phyloP scores from a whole-genome alignment of 202 grass and related monocot genomes.

The Miscanthus sacchariflorus region DNA sequence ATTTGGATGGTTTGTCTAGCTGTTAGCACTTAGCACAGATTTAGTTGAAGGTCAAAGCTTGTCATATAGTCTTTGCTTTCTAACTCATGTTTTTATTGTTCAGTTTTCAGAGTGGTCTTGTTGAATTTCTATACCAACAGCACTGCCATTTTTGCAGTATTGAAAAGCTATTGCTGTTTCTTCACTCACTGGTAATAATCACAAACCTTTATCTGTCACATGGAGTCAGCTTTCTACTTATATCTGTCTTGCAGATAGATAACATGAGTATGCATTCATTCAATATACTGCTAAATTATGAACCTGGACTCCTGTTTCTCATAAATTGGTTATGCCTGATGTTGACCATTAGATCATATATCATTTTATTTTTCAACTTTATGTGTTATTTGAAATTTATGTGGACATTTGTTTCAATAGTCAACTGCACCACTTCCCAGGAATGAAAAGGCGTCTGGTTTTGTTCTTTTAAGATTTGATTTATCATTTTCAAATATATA shows the following conservation, averaged over 20 bases:
- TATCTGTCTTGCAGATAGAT: not conserved
- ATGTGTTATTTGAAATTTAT: not conserved
- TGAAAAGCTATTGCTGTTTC: conserved; percentile 6
- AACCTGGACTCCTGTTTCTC: conserved; percentile 7
- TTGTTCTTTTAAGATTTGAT: not conserved
- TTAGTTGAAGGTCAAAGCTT: not conserved
- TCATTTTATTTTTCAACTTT: no score
- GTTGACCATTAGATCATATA: not conserved
- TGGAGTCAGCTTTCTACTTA: not conserved
- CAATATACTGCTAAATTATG: not conserved
- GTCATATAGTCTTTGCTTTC: not conserved
- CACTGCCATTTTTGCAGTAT: not conserved
- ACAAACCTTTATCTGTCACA: not conserved
- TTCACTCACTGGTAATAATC: not conserved
- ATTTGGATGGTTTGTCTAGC: not conserved
- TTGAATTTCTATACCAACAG: not conserved
- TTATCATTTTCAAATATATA: not conserved
- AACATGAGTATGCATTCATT: not conserved
- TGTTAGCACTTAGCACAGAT: not conserved
- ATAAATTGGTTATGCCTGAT: not conserved
- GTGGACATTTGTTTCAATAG: not conserved
- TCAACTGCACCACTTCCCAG: not conserved
- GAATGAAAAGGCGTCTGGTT: not conserved
- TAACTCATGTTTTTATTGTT: conserved; percentile 5
- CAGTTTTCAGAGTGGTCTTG: not conserved